phyloP scores from a whole-genome alignment of 768 basidiomycete species.

The Boletus coccyginus region DNA sequence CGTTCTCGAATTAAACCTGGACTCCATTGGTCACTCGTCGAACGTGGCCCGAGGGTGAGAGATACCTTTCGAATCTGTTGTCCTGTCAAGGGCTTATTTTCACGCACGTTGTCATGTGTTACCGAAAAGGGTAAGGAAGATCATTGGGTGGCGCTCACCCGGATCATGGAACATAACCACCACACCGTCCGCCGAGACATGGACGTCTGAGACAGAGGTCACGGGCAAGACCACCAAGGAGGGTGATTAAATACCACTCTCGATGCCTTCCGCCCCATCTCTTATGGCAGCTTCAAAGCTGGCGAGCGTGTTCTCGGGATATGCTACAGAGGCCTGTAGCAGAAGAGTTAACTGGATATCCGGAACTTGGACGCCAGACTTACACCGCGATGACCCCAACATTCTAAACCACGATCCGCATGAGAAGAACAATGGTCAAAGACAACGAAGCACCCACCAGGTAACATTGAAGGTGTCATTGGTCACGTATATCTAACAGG shows the following conservation, averaged over 20 bases:
- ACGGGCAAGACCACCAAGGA: conserved; percentile 40
- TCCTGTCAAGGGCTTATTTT: conserved; percentile 62
- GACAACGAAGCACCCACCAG: conserved; percentile 21
- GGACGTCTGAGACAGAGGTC: conserved; percentile 80
- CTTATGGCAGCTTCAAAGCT: conserved; percentile 94
- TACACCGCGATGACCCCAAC: conserved; percentile 77
- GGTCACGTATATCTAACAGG: conserved; percentile 4
- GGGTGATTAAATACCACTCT: conserved; percentile 78
- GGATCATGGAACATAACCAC: conserved; percentile 98
- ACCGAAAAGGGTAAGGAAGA: conserved; percentile 22
- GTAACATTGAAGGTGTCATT: conserved; percentile 26
- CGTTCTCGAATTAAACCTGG: conserved; percentile 67
- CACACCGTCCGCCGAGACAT: conserved; percentile 83
- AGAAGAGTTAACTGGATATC: conserved; percentile 14
- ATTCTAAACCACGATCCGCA: conserved; percentile 44
- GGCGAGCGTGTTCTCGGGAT: conserved; percentile 92
- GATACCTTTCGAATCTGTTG: conserved; percentile 73
- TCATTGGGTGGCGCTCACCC: conserved; percentile 40
- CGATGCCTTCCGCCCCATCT: conserved; percentile 95
- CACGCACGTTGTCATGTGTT: conserved; percentile 23
- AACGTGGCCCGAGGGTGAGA: conserved; percentile 21
- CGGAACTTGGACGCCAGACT: conserved; percentile 29
- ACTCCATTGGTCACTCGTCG: conserved; percentile 20
- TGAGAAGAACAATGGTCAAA: background rate
- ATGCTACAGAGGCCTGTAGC: conserved; percentile 76